Base-by-base conservation (phyloP, 371 early-diverging fungal genomes). In the Rhizopus microsporus region DNA sequence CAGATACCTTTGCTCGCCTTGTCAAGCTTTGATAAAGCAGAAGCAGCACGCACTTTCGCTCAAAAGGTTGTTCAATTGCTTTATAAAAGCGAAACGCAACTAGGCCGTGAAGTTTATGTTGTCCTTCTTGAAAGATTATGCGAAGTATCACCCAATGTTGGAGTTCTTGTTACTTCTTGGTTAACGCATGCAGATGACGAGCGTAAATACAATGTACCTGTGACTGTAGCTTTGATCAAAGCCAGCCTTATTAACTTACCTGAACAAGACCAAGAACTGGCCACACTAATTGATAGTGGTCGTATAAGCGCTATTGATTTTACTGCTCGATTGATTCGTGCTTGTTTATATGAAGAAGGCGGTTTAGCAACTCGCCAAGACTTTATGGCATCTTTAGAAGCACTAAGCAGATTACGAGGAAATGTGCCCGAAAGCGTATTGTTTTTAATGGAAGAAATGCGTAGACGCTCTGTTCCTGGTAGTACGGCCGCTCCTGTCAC, bases 111-210 rank as follows among this genome's bases (percentile, higher is more conserved):
- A 51, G 80, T 91, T 29, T 95, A 93, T 62, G 87, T 93, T 4
- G 71, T 85, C 7, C 67, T 98, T 2, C 72, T 99, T 54, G 90
- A 89, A 54, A 76, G 86, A 5, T 70, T 97, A 12, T 93, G 93
- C 61, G 91, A 93, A 51, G 65, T 85, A 30, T 92, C 94, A 0
- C 81, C 81, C 54, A 82, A 84, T 31, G 90, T 92, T 0, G 86
- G 83, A 23, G 85, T 87, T 44, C 93, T 96, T 69, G 90, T 98
- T 38, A 88, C 82, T 3, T 80, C 85, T 23, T 98, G 97, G 98
- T 71, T 99, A 12, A 82, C 94, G n/a, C 95, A 92, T 72, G 85
- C 92, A 3, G 94, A 95, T 42, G 97, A 97, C 62, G 96, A 95
- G 62, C 91, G 94, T 65, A 94, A 96, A 66, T 90, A 85, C 65